phyloP scores from a whole-genome alignment of 225 moss, liverwort and hornwort species.

The Physcomitrium patens region DNA sequence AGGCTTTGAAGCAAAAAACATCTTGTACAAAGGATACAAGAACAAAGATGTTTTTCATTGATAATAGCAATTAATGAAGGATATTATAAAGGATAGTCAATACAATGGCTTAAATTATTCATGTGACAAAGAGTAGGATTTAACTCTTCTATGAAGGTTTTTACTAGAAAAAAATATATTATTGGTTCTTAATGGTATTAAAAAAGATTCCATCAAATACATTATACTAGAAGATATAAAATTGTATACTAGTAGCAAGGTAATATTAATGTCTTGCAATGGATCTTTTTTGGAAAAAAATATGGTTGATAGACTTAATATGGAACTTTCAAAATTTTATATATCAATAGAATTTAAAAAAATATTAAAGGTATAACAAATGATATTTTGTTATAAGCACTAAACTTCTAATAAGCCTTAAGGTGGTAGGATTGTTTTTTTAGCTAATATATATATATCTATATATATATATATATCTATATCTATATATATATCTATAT shows the following conservation, averaged over 20 bases:
- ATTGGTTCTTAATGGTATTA: not conserved
- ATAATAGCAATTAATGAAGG: not conserved
- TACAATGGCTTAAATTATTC: not conserved
- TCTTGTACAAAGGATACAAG: not conserved
- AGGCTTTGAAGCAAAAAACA: not conserved
- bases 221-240: not conserved
- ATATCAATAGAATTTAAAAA: not conserved
- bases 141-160: not conserved
- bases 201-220: not conserved
- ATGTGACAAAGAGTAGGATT: not conserved
- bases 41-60: not conserved
- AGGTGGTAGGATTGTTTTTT: not conserved
- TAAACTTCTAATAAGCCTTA: not conserved
- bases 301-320: not conserved
- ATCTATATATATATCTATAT: too few relatives aligned
- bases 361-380: not conserved
- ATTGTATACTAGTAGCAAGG: not conserved
- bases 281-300: not conserved
- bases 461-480: too few relatives aligned
- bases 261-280: too few relatives aligned
- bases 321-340: not conserved
- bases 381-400: not conserved
- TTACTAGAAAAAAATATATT: slow-evolving; percentile 1
- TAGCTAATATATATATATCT: too few relatives aligned
- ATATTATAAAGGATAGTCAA: not conserved